Percentiles rank a stretch among this genome's conserved stretches.
These are phyloP conservation scores for Boletus sp. DNA, from an alignment of 768 basidiomycete genomes.

Conservation along the genomic window DNA sequence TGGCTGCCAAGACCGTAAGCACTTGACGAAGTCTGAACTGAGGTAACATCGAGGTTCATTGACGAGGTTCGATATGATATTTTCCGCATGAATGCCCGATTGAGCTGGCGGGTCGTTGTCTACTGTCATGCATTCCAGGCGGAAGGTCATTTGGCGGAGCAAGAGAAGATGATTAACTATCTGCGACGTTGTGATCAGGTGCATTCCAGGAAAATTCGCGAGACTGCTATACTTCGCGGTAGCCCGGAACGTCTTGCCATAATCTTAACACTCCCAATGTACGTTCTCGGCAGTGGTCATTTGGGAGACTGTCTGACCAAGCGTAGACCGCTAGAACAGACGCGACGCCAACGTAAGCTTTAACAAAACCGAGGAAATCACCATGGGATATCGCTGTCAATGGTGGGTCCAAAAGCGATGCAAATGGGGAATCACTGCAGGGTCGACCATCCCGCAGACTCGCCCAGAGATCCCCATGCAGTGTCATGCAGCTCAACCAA, in stretches of 20 bases:
- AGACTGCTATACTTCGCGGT: constrained; percentile 60
- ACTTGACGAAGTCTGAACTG: constrained; percentile 53
- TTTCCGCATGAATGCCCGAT: constrained; percentile 65
- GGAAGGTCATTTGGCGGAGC: constrained; percentile 66
- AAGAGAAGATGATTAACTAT: constrained; percentile 73
- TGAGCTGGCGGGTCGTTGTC: constrained; percentile 59
- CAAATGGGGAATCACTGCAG: constrained; percentile 31
- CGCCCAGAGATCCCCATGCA: constrained; percentile 48
- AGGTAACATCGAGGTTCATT: constrained; percentile 60
- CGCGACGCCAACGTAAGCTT: constrained; percentile 65
- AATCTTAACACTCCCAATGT: constrained; percentile 51
- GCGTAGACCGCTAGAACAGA: constrained; percentile 68
- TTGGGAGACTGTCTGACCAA: constrained; percentile 76
- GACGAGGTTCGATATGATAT: constrained; percentile 58
- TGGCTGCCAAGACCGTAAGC: constrained; percentile 58
- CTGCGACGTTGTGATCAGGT: constrained; percentile 35
- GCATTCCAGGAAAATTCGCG: constrained; percentile 5
- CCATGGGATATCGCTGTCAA: constrained; percentile 38
- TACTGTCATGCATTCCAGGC: constrained; percentile 69
- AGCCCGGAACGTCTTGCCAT: constrained; percentile 52
- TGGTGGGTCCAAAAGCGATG: constrained; percentile 37
- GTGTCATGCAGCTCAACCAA: constrained; percentile 67
- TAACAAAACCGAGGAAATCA: constrained; percentile 61
- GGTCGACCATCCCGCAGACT: constrained; percentile 14
- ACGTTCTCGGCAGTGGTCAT: constrained; percentile 60